Conservation (phyloP, 106 monocot species). For the Narthecium ossifragum region DNA sequence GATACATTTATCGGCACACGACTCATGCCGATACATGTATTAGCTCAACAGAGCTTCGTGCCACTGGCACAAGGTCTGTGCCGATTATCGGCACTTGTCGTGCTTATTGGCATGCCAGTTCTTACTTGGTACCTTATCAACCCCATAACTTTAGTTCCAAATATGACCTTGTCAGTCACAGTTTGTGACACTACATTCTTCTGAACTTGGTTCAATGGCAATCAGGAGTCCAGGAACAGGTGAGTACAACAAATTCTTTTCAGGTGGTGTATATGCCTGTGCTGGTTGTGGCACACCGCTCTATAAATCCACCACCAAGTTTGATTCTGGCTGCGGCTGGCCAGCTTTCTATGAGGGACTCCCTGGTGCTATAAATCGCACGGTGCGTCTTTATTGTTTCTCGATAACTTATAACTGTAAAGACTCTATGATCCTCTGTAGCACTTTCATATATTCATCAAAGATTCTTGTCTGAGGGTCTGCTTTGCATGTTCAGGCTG, state of each 20-base stretch:
- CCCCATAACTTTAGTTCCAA: too few relatives aligned
- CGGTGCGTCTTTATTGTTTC: conserved; percentile 24
- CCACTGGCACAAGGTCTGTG: too few relatives aligned
- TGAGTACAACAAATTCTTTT: conserved; percentile 71
- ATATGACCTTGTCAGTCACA: too few relatives aligned
- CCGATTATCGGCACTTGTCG: too few relatives aligned
- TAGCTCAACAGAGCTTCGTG: too few relatives aligned
- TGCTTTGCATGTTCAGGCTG: conserved; percentile 41
- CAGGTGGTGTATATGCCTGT: conserved; percentile 59
- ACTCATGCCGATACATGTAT: too few relatives aligned
- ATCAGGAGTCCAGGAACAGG: conserved; percentile 67
- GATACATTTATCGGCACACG: too few relatives aligned
- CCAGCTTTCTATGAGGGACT: conserved; percentile 88
- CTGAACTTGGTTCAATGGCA: too few relatives aligned
- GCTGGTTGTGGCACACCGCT: conserved; percentile 74
- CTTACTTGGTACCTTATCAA: too few relatives aligned
- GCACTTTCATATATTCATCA: background rate
- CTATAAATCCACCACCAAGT: conserved; percentile 77
- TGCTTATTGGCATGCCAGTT: too few relatives aligned
- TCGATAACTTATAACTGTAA: background rate
- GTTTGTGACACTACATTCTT: too few relatives aligned
- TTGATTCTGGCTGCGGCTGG: conserved; percentile 87
- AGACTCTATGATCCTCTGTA: too few relatives aligned
- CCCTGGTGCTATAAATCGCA: conserved; percentile 71
- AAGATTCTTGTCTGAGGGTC: background rate